Conservation (phyloP, 345 rosid species). For the Heritiera fomes region DNA sequence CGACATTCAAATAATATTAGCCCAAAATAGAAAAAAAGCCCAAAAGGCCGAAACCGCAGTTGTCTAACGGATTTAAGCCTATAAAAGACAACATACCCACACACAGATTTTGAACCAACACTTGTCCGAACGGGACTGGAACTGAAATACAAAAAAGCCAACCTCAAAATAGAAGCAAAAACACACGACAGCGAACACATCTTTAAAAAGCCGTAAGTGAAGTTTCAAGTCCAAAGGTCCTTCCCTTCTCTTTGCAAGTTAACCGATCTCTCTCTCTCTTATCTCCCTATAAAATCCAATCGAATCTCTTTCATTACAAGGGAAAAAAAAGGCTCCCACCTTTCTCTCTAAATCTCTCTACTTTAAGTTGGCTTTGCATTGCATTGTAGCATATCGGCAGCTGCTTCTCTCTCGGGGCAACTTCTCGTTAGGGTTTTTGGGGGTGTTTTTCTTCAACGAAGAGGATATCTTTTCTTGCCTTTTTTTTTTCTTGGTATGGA, state of each 20-base stretch:
- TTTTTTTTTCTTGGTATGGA: constrained; percentile 41
- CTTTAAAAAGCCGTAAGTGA: neutral
- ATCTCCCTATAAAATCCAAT: neutral
- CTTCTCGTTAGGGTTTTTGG: constrained; percentile 25
- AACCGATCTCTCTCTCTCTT: neutral
- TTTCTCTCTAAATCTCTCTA: neutral
- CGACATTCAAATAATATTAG: neutral
- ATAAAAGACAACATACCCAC: neutral
- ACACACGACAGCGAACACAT: neutral
- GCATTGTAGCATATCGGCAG: neutral
- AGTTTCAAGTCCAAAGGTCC: constrained; percentile 20
- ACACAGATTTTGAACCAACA: neutral
- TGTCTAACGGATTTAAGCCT: neutral
- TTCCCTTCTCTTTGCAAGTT: neutral
- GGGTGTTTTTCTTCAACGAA: constrained; percentile 2
- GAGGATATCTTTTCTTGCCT: neutral
- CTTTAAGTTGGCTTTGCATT: neutral
- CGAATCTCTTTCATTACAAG: neutral
- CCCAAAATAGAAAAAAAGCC: neutral
- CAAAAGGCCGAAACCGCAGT: neutral
- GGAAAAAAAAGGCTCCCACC: neutral
- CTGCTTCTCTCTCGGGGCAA: constrained; percentile 4
- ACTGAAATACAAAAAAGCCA: too few species aligned
- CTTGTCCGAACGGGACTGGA: neutral
- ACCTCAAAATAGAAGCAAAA: too few species aligned